Evolutionary conservation across 1,284 basidiomycete genomes (phyloP).

Genomic region (Moniliella sp.): DNA sequence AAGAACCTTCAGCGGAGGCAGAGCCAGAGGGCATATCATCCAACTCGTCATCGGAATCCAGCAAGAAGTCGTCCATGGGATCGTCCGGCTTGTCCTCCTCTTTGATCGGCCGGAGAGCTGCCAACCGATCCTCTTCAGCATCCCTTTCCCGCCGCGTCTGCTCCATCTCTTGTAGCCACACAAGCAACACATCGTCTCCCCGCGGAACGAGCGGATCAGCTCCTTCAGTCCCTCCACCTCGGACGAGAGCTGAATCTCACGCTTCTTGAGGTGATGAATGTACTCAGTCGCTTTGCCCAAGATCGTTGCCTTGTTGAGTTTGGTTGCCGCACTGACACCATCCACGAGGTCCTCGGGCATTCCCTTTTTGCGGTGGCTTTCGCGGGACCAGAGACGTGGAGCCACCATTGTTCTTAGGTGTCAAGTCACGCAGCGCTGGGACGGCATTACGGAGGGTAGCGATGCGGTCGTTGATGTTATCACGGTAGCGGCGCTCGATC

Average conservation of each 20-base stretch:
- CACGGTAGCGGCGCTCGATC: conserved; percentile 28
- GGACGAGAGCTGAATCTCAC: conserved; percentile 18
- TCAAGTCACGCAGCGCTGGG: too few species aligned
- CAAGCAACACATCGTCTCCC: conserved; percentile 27
- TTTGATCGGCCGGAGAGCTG: too few species aligned
- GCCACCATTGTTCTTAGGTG: too few species aligned
- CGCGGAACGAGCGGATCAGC: conserved; percentile 20
- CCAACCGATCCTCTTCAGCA: too few species aligned
- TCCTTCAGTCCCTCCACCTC: conserved; percentile 22
- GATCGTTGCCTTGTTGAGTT: conserved; percentile 32
- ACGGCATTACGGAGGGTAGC: conserved; percentile 47
- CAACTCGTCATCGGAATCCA: too few species aligned
- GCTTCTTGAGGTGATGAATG: conserved; percentile 26
- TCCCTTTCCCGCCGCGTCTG: too few species aligned
- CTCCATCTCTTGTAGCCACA: conserved; percentile 25
- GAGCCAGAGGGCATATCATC: not conserved
- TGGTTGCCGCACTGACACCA: conserved; percentile 29
- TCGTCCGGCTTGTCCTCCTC: conserved; percentile 13
- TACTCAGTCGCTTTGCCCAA: conserved; percentile 31
- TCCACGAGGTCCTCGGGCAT: conserved; percentile 30
- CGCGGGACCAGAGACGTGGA: too few species aligned
- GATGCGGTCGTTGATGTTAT: conserved; percentile 32
- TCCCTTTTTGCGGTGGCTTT: too few species aligned
- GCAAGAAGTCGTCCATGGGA: too few species aligned
- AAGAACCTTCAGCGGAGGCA: not conserved